Evolutionary conservation across 1,284 basidiomycete species (phyloP), one percentile per base, ranked within the genome.

Genomic region (Trichosporon asahii): DNA sequence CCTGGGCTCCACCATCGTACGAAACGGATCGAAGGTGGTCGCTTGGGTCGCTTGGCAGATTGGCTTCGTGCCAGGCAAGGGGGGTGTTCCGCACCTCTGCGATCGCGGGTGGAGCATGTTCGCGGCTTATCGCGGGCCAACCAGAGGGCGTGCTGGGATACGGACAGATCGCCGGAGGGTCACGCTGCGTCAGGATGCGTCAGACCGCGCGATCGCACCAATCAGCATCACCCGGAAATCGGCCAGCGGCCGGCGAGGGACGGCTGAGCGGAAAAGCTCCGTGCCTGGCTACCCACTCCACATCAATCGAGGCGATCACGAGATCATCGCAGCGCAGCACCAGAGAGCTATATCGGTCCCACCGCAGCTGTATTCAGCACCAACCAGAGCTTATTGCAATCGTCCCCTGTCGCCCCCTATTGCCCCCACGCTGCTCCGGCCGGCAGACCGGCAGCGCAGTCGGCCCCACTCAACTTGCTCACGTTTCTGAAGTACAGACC

Each of bases 1-100:
- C 49, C 49, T 53, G 49, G 49, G 49, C 49, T 53, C 49, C 49
- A 53, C 49, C 11, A 53, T 53, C 49, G 49, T 53, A 53, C 49
- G 49, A 53, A 53, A 53, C 49, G 49, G 2, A 53, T 12, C 49
- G 49, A 53, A 23, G 15, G 49, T 53, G 49, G 49, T 53, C 49
- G 49, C 49, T 53, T 53, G 49, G 21, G 49, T 53, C 49, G 49
- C 21, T 25, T 53, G 49, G 49, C 23, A 21, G 4, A n/a, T n/a
- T n/a, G n/a, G n/a, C 21, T 25, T 9, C 21, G n/a, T n/a, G n/a
- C 49, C 21, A 6, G 3, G 35, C 35, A 37, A 44, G 40, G 40
- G 40, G n/a, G n/a, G n/a, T n/a, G 40, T 44, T 53, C 23, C 49
- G 11, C 49, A 53, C 49, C 18, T 46, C 44, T 18, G 49, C 49